phyloP scores from a whole-genome alignment of 2,329 filamentous ascomycete genomes.

The Paecilomyces sp. region DNA sequence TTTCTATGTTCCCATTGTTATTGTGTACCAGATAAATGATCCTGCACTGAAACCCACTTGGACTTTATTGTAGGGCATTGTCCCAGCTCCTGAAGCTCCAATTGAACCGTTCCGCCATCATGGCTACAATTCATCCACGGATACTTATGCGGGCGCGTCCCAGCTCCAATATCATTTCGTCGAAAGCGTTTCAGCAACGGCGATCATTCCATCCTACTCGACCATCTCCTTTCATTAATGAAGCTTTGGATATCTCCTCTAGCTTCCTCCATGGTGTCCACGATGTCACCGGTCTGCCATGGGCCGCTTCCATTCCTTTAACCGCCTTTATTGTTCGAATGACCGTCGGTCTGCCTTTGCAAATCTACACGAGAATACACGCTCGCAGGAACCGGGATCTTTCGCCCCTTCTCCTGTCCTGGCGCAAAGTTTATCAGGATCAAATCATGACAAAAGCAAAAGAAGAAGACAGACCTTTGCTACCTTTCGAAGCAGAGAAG shows the following conservation, averaged over 20 bases:
- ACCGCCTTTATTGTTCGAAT: slow-evolving; percentile 46
- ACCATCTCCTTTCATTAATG: slow-evolving; percentile 34
- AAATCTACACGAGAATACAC: slow-evolving; percentile 36
- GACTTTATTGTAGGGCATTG: not conserved
- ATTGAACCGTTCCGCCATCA: not conserved
- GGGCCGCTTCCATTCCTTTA: slow-evolving; percentile 49
- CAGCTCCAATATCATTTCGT: slow-evolving; percentile 1
- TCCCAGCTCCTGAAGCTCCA: not conserved
- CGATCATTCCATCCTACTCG: slow-evolving; percentile 47
- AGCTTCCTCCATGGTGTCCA: slow-evolving; percentile 46
- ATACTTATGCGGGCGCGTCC: slow-evolving; percentile 3
- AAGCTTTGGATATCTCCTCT: slow-evolving; percentile 38
- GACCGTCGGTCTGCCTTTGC: slow-evolving; percentile 40
- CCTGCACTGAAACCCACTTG: not conserved
- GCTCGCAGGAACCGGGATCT: slow-evolving; percentile 35
- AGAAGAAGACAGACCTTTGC: slow-evolving; percentile 7
- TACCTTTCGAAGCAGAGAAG: slow-evolving; percentile 6
- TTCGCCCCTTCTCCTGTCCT: slow-evolving; percentile 35
- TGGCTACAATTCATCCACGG: slow-evolving; percentile 10
- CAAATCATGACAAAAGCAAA: slow-evolving; percentile 5
- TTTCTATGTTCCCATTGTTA: not conserved
- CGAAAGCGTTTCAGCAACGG: slow-evolving; percentile 13
- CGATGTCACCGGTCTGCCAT: slow-evolving; percentile 41
- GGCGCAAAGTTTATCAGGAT: slow-evolving; percentile 17
- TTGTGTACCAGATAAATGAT: not conserved